phyloP scores from a whole-genome alignment of 2,329 filamentous ascomycete species.

The Stemphylium lycopersici region DNA sequence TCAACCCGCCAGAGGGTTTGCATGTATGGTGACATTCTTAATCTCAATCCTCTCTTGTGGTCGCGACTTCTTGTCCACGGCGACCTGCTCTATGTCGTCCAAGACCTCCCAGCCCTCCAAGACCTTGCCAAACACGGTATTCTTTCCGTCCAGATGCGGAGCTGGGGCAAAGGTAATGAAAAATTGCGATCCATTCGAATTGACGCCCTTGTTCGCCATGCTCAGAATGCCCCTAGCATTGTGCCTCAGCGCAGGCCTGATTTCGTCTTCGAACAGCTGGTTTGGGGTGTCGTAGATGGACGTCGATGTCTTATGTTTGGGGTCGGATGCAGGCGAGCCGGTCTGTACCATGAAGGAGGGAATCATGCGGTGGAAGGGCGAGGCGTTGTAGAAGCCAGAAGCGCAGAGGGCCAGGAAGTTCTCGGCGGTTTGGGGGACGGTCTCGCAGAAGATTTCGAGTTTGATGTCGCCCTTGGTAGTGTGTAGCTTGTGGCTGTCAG shows the following conservation, averaged over 20 bases:
- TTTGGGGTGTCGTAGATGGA: slow-evolving; percentile 68
- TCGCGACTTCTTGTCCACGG: slow-evolving; percentile 78
- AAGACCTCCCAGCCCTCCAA: slow-evolving; percentile 66
- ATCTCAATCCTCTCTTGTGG: slow-evolving; percentile 72
- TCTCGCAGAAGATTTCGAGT: slow-evolving; percentile 94
- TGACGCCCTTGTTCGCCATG: slow-evolving; percentile 79
- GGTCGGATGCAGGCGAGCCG: slow-evolving; percentile 61
- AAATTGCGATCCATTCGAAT: slow-evolving; percentile 80
- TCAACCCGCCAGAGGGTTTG: slow-evolving; percentile 72
- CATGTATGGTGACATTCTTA: slow-evolving; percentile 74
- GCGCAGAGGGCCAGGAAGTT: slow-evolving; percentile 90
- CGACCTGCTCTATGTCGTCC: slow-evolving; percentile 71
- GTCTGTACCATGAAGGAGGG: slow-evolving; percentile 82
- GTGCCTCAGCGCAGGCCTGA: slow-evolving; percentile 72
- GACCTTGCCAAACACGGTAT: slow-evolving; percentile 82
- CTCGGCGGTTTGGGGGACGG: slow-evolving; percentile 90
- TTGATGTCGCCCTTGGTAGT: slow-evolving; percentile 91
- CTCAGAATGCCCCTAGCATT: slow-evolving; percentile 72
- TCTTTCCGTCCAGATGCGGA: slow-evolving; percentile 80
- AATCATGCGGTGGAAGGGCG: slow-evolving; percentile 80
- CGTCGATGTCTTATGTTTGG: slow-evolving; percentile 67
- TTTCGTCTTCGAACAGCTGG: slow-evolving; percentile 77
- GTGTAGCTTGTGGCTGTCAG: slow-evolving; percentile 62
- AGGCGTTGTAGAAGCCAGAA: slow-evolving; percentile 75
- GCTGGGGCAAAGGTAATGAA: slow-evolving; percentile 80